Percentiles rank a stretch among this genome's conserved stretches.
These are phyloP conservation scores for Umbelopsis ramanniana DNA, from an alignment of 192 early-diverging fungal species.

Conservation along the genomic window DNA sequence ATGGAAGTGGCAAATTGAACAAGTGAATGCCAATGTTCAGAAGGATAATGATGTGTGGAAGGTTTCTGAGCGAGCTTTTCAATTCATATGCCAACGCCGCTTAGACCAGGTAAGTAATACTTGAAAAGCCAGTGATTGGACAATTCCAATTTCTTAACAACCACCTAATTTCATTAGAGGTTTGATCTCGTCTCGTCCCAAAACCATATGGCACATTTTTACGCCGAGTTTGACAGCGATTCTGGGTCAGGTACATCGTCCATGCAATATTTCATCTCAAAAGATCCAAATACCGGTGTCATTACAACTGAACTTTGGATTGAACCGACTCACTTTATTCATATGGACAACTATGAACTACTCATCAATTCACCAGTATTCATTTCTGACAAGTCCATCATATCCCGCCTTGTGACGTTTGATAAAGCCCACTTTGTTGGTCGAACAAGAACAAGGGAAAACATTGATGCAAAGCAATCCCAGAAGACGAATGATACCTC, in stretches of 20 bases:
- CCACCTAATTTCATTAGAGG: neutral
- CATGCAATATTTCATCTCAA: slow-evolving; percentile 55
- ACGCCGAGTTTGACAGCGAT: slow-evolving; percentile 46
- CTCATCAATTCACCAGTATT: slow-evolving; percentile 21
- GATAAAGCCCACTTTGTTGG: slow-evolving; percentile 57
- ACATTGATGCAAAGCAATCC: neutral
- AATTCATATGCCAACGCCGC: slow-evolving; percentile 51
- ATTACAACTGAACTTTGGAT: slow-evolving; percentile 61
- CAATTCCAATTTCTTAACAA: neutral
- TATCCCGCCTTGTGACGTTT: slow-evolving; percentile 60
- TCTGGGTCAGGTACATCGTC: slow-evolving; percentile 28
- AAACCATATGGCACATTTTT: slow-evolving; percentile 46
- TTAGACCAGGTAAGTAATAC: slow-evolving; percentile 38
- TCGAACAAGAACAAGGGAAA: neutral
- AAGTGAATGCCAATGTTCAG: slow-evolving; percentile 38
- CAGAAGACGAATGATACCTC: neutral
- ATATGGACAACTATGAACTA: neutral
- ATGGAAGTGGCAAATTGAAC: slow-evolving; percentile 57
- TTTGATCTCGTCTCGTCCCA: slow-evolving; percentile 46
- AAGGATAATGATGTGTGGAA: slow-evolving; percentile 38
- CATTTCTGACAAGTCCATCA: slow-evolving; percentile 39
- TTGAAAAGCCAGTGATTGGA: neutral
- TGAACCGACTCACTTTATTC: slow-evolving; percentile 43
- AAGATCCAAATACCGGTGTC: slow-evolving; percentile 41
- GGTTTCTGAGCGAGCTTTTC: slow-evolving; percentile 54